These are phyloP conservation scores for Rhynchospora tenuis DNA, from an alignment of 176 grass and related monocot species.

Conservation along the genomic window DNA sequence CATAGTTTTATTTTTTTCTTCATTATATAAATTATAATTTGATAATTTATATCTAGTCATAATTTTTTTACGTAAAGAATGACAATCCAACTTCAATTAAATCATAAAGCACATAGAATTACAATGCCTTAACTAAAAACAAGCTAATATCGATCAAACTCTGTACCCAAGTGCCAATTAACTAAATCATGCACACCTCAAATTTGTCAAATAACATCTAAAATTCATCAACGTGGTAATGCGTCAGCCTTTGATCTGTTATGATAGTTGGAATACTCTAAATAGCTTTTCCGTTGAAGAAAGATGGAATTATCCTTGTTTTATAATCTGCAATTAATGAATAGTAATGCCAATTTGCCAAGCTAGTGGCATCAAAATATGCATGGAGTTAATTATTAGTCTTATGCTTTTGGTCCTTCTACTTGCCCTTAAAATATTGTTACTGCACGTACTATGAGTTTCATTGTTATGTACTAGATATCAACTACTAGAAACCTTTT, in stretches of 20 bases:
- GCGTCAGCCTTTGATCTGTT: background rate
- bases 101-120: background rate
- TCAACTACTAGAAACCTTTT: background rate
- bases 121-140: background rate
- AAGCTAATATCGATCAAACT: background rate
- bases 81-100: background rate
- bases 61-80: too few species aligned
- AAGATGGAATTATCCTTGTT: background rate
- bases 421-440: conserved; percentile 1
- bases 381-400: background rate
- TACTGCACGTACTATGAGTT: background rate
- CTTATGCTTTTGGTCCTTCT: background rate
- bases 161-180: background rate
- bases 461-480: background rate
- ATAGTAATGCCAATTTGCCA: background rate
- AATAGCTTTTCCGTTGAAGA: background rate
- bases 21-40: too few species aligned
- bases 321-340: background rate
- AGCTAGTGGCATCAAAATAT: conserved; percentile 8
- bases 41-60: too few species aligned
- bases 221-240: background rate
- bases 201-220: background rate
- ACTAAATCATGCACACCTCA: background rate
- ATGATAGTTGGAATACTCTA: background rate
- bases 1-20: too few species aligned